Percentiles rank a stretch among this genome's conserved stretches.
These are phyloP conservation scores for Fusarium sp. DNA, from an alignment of 2,329 filamentous ascomycete genomes.

Conservation along the genomic window DNA sequence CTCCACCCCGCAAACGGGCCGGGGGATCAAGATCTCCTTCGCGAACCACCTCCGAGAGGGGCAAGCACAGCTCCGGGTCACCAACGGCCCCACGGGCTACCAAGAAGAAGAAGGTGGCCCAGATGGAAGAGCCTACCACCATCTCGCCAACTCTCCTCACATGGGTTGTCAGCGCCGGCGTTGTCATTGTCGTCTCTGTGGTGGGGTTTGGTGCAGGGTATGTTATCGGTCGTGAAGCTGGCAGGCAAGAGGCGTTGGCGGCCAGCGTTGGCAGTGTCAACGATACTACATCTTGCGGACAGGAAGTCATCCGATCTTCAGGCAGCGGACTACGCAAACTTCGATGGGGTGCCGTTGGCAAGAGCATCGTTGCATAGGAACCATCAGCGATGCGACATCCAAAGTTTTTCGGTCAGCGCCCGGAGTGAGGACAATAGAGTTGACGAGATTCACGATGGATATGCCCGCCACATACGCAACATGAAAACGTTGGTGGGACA, in stretches of 20 bases:
- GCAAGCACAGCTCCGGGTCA: conserved; percentile 61
- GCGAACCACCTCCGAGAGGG: conserved; percentile 55
- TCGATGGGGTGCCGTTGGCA: conserved; percentile 65
- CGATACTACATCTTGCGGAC: conserved; percentile 62
- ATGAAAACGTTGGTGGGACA: conserved; percentile 15
- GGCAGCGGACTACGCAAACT: conserved; percentile 64
- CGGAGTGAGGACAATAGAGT: not conserved
- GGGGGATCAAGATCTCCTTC: conserved; percentile 45
- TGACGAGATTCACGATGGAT: conserved; percentile 6
- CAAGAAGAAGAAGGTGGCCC: conserved; percentile 69
- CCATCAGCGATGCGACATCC: conserved; percentile 1
- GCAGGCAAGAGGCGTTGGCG: conserved; percentile 67
- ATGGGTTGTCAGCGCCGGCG: conserved; percentile 74
- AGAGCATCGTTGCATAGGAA: conserved; percentile 60
- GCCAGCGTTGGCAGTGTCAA: conserved; percentile 56
- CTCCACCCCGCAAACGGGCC: conserved; percentile 45
- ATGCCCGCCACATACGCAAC: conserved; percentile 8
- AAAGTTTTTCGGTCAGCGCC: not conserved
- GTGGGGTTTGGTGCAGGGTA: conserved; percentile 77
- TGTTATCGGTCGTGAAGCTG: conserved; percentile 74
- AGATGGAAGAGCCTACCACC: conserved; percentile 55
- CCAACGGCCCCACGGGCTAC: conserved; percentile 58
- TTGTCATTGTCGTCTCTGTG: conserved; percentile 74
- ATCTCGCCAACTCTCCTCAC: conserved; percentile 71
- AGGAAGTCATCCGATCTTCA: conserved; percentile 65